Evolutionary conservation across 2,329 filamentous ascomycete species (phyloP), one percentile per base, ranked within the genome.

Genomic region (Trichoderma gracile): DNA sequence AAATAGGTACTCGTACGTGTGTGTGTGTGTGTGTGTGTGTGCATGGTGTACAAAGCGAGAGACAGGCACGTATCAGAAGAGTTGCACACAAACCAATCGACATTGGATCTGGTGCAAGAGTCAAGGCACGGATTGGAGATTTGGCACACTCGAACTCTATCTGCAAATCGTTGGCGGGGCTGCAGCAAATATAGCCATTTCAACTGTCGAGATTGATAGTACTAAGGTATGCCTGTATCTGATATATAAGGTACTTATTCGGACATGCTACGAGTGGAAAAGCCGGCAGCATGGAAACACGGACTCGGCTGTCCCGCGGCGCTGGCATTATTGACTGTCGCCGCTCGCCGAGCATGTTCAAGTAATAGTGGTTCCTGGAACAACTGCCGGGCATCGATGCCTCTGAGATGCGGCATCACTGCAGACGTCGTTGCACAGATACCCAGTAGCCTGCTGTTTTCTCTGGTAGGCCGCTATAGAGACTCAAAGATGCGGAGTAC

Each of bases 401-500:
- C 49, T 62, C 30, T 62, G 45, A 62, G 38, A 62, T 62, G 21
- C 49, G 59, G 59, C 59, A 62, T 62, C 59, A 62, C 25, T 53
- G 59, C 59, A 54, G 59, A 19, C 33, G 14, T 38, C 42, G 43
- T 25, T 19, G 49, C 21, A 33, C 58, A 17, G 47, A 45, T 33
- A 52, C 21, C n/a, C 30, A 17, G 30, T 42, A 21, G 58, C 33
- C 23, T 19, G 59, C 59, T 49, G 46, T 47, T 54, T 2, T 14
- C 33, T 38, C 33, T 38, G 10, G 33, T 38, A 14, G 33, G 12
- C 10, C 33, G 14, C 33, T 5, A 33, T 12, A 38, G 30, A 33
- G 30, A 33, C 30, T 10, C 30, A 38, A 14, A 38, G 33, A 19
- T 21, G 33, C 33, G 33, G 42, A 53, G 33, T 45, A 27, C 15